A percentile compares a stretch with the other conserved stretches of the same genome.
These are phyloP conservation scores for Arthrinium phaeospermum DNA, from an alignment of 2,329 filamentous ascomycete genomes.

Conservation along the genomic window DNA sequence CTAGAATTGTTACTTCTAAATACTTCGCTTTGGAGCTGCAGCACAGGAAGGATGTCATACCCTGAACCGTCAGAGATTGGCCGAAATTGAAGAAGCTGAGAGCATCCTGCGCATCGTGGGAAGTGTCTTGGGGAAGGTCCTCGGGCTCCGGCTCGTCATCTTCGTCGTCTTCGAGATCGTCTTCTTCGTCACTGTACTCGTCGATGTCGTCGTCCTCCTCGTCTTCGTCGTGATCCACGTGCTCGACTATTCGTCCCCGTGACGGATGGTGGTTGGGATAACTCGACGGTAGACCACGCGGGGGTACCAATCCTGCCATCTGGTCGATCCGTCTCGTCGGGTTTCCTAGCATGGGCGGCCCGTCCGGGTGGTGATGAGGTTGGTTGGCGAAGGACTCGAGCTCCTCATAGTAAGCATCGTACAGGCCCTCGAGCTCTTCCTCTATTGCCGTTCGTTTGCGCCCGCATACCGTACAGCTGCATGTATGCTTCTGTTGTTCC, in stretches of 20 bases:
- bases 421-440: slow-evolving; percentile 95
- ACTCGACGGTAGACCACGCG: slow-evolving; percentile 62
- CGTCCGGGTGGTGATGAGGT: slow-evolving; percentile 68
- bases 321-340: slow-evolving; percentile 65
- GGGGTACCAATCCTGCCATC: slow-evolving; percentile 58
- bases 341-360: slow-evolving; percentile 71
- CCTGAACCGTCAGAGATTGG: slow-evolving; percentile 94
- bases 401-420: slow-evolving; percentile 98
- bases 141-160: slow-evolving; percentile 56
- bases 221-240: slow-evolving; percentile 62
- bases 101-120: slow-evolving; percentile 59
- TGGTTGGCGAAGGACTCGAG: slow-evolving; percentile 96
- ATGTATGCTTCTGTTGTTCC: slow-evolving; percentile 98
- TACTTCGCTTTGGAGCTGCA: slow-evolving; percentile 29
- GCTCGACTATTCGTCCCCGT: slow-evolving; percentile 74
- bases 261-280: slow-evolving; percentile 73
- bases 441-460: slow-evolving; percentile 96
- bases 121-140: slow-evolving; percentile 63
- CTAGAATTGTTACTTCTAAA: slow-evolving; percentile 57
- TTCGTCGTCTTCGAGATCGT: slow-evolving; percentile 51
- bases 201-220: slow-evolving; percentile 55
- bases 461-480: slow-evolving; percentile 96
- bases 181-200: slow-evolving; percentile 53
- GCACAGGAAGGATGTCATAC: slow-evolving; percentile 47
- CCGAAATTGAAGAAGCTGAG: slow-evolving; percentile 88